Conservation (phyloP, 257 asterid genomes). For the Plantago ovata region DNA sequence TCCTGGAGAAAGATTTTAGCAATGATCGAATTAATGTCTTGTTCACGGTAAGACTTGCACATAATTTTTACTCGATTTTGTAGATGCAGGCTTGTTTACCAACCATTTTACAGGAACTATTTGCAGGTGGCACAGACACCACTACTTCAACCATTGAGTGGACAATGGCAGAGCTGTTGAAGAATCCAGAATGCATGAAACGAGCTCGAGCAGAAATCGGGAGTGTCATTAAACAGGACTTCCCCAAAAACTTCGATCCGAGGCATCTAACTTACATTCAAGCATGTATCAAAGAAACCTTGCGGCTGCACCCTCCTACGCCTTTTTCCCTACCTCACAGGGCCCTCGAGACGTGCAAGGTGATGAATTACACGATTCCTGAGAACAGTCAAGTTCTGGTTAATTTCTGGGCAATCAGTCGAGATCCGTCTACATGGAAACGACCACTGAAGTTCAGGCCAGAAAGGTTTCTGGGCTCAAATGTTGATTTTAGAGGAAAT, state of each 20-base stretch:
- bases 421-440: constrained; percentile 40
- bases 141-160: constrained; percentile 34
- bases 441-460: constrained; percentile 37
- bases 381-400: constrained; percentile 25
- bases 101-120: constrained; percentile 29
- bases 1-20: constrained; percentile 25
- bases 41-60: constrained; percentile 25
- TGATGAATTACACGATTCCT: constrained; percentile 33
- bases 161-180: constrained; percentile 34
- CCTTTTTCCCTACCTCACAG: constrained; percentile 35
- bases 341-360: constrained; percentile 27
- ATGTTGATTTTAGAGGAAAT: constrained; percentile 39
- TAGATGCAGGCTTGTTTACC: background rate
- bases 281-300: constrained; percentile 42
- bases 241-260: constrained; percentile 11
- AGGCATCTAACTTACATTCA: constrained; percentile 28
- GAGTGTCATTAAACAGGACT: constrained; percentile 12
- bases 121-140: constrained; percentile 43
- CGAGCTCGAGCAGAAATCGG: constrained; percentile 21
- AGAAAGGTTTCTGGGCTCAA: constrained; percentile 33
- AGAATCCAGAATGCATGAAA: constrained; percentile 16
- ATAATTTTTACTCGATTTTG: too few relatives aligned
- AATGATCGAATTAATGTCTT: constrained; percentile 35
- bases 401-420: constrained; percentile 37
- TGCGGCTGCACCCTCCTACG: constrained; percentile 51